A percentile compares a stretch with the other conserved stretches of the same genome.
Evolutionary conservation across 1,284 basidiomycete species (phyloP).

Genomic region (Phlebopus sp.): DNA sequence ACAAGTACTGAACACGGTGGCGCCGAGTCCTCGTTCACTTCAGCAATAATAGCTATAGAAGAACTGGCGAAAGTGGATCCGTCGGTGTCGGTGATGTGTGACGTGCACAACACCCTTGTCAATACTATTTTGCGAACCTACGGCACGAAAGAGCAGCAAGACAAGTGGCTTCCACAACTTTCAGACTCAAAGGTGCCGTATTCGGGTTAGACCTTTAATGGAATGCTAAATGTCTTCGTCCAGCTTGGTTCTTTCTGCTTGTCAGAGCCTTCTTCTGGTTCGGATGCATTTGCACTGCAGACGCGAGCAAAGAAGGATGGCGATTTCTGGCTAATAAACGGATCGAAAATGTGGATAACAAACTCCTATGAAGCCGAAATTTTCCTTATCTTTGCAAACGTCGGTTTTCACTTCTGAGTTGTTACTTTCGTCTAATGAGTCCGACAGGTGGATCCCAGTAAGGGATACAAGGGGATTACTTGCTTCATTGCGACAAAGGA

Average conservation of each 20-base stretch:
- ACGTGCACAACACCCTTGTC: conserved; percentile 98
- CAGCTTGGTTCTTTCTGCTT: conserved; percentile 96
- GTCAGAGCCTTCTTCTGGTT: conserved; percentile 90
- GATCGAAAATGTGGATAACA: conserved; percentile 99
- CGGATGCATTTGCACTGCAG: conserved; percentile 96
- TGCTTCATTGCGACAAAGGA: conserved; percentile 96
- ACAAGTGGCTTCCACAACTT: conserved; percentile 87
- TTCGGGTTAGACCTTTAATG: background rate
- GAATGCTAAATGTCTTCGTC: conserved; percentile 1
- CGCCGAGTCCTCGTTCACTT: conserved; percentile 89
- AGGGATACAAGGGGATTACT: conserved; percentile 99
- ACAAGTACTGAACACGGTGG: conserved; percentile 84
- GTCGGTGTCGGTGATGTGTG: conserved; percentile 93
- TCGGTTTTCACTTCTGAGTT: conserved; percentile 29
- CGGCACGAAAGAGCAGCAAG: conserved; percentile 81
- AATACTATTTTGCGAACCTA: conserved; percentile 93
- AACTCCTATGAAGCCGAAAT: conserved; percentile 96
- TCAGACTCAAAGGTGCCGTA: conserved; percentile 65
- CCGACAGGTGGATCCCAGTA: conserved; percentile 76
- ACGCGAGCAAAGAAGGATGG: conserved; percentile 88
- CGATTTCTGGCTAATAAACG: conserved; percentile 84
- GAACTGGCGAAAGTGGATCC: conserved; percentile 97
- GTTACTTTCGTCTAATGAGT: background rate
- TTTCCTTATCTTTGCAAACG: conserved; percentile 93
- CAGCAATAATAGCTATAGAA: conserved; percentile 95